Base-by-base conservation (phyloP, 192 early-diverging fungal species). In the Coemansia sp. region DNA sequence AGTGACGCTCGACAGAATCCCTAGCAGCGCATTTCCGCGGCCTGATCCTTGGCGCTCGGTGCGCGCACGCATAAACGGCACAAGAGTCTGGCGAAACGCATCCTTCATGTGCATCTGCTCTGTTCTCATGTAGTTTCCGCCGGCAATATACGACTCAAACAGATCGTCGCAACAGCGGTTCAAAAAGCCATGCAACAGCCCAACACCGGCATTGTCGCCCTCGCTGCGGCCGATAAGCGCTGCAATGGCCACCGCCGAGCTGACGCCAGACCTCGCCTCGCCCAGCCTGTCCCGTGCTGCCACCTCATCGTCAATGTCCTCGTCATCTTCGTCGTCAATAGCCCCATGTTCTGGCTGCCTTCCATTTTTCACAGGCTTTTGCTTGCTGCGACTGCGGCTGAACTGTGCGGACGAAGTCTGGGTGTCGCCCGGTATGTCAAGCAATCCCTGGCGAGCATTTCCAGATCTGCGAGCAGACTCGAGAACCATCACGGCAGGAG, bases 161-260 rank as follows among this genome's bases (percentile, higher is more conserved):
- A 98, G 85, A 67, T 98, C 97, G 60, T 95, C 93, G 76, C 95
- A 90, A 71, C 90, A 95, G 41, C 95, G 91, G 67, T 95, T 90
- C 55, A 97, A 68, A 22, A 90, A 90, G 26, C 87, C 86, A 12
- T 87, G 83, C n/a, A 94, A 77, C 8, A 90, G 78, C 51, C 87
- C 75, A 16, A 76, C 74, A 37, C 69, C 67, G 2, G 80, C 80
- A 48, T 69, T 71, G 43, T 78, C 80, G 66, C 74, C 76, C 69
- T 83, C 80, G 56, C 76, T 76, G 43, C 80, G 75, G 19, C 79
- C 79, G 36, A 82, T 82, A 26, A 82, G 68, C 58, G 71, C 79
- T 0, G 79, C 74, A 61, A 82, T 82, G 11, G 79, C 79, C 52
- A 73, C 69, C 0, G 79, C 79, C 0, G 74, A 76, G 74, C 79